Base-by-base conservation (phyloP, 495 filamentous ascomycete genomes). In the Aspergillus diversus region DNA sequence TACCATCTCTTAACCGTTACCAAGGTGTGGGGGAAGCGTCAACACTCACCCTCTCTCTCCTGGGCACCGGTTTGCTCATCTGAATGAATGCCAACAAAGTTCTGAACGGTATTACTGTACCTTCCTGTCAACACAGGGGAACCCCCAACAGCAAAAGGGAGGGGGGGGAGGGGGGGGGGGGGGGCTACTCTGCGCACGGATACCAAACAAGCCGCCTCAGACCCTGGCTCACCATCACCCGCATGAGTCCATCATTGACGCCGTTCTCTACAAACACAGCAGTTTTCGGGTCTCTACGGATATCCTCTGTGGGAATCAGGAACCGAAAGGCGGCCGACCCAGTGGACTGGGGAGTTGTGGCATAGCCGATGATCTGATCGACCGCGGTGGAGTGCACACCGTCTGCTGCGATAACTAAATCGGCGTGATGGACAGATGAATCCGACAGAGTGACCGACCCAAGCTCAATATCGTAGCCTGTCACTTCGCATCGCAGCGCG, bases 331-430 rank as follows among this genome's bases (percentile, higher is more conserved):
- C 71, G 32, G 64, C 63, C 56, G 65, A 55, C 1, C 67, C 65
- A 1, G 68, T 71, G 2, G 53, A 15, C 8, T 42, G 46, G 0
- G 52, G 21, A 11, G 39, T 12, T 0, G 59, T 53, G 33, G 15
- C 1, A 27, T 61, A 48, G 4, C 56, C 43, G 60, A 69, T 63
- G 17, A 72, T 69, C 21, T 58, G 71, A 43, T 52, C 67, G 12
- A 50, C 61, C n/a, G 69, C 69, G 11, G 66, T 57, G 8, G 77
- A 71, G 57, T 84, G 82, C 15, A 85, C 60, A 0, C 84, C 84
- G 67, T 84, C 83, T 9, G 81, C 83, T 1, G 72, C 75, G 27
- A 86, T 63, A 15, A 85, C 67, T 4, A 87, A 55, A 64, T 86
- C 83, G 1, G 72, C 66, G 51, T 61, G 1, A 69, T 67, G 50